These are phyloP conservation scores for Suhomyces canberraensis DNA, from an alignment of 805 yeast genomes.

Conservation along the genomic window DNA sequence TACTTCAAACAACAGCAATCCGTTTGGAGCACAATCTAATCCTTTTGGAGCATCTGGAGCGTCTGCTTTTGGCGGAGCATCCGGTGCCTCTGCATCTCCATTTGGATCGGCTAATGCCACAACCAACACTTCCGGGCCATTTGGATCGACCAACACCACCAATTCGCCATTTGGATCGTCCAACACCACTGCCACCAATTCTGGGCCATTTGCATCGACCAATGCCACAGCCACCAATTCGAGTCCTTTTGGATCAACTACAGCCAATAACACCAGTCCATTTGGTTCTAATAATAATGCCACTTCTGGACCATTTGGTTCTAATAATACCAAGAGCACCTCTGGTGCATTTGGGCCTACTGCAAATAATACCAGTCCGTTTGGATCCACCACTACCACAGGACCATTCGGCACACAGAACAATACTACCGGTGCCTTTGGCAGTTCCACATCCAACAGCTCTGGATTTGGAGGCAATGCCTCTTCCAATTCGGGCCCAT, in stretches of 20 bases:
- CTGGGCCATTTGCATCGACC: constrained; percentile 6
- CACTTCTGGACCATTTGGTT: constrained; percentile 8
- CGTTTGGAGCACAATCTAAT: constrained; percentile 4
- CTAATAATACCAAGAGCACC: background rate
- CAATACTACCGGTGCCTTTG: constrained; percentile 1
- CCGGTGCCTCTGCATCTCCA: constrained; percentile 8
- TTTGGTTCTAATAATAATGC: background rate
- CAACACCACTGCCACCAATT: constrained; percentile 5
- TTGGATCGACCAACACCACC: constrained; percentile 5
- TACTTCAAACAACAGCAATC: no score
- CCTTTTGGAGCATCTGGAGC: background rate
- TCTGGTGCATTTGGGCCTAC: constrained; percentile 9
- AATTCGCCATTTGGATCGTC: constrained; percentile 15
- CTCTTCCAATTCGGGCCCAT: no score
- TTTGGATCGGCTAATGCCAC: constrained; percentile 13
- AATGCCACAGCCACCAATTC: constrained; percentile 5
- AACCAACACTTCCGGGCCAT: constrained; percentile 5
- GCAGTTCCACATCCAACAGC: constrained; percentile 2
- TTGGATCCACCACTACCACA: constrained; percentile 2
- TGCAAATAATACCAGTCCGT: background rate
- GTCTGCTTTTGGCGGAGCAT: background rate
- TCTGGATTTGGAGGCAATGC: background rate
- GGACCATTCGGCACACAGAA: constrained; percentile 4
- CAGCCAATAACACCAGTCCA: no score
- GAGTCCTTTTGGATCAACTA: no score